These are phyloP conservation scores for Cordyceps pruinosa DNA, from an alignment of 2,329 filamentous ascomycete genomes.

Conservation along the genomic window DNA sequence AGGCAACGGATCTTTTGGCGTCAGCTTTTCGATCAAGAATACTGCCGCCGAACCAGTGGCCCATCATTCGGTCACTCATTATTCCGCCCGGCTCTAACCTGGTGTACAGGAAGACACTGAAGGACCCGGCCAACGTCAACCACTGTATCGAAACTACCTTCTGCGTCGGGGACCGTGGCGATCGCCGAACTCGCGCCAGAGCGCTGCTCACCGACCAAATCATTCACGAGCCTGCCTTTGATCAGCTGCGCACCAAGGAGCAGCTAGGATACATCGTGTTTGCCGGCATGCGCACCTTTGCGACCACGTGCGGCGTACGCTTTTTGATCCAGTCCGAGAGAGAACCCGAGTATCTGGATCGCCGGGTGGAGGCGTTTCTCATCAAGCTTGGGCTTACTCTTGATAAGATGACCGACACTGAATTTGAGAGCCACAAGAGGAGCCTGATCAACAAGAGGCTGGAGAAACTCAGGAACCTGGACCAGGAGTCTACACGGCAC, in stretches of 20 bases:
- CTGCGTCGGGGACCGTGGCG: slow-evolving; percentile 60
- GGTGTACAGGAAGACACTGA: slow-evolving; percentile 71
- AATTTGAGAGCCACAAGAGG: slow-evolving; percentile 87
- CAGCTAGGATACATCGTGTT: slow-evolving; percentile 97
- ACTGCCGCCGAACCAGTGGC: slow-evolving; percentile 73
- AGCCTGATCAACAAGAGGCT: slow-evolving; percentile 80
- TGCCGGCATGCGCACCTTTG: slow-evolving; percentile 63
- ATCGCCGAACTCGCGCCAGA: slow-evolving; percentile 66
- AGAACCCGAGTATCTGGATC: slow-evolving; percentile 74
- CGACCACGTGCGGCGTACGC: slow-evolving; percentile 77
- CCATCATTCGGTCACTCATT: slow-evolving; percentile 67
- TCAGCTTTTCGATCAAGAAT: slow-evolving; percentile 65
- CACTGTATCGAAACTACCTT: slow-evolving; percentile 77
- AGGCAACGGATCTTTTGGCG: slow-evolving; percentile 77
- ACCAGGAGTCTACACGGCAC: slow-evolving; percentile 73
- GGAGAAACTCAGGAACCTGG: slow-evolving; percentile 88
- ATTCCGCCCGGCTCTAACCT: slow-evolving; percentile 76
- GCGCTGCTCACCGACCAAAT: slow-evolving; percentile 81
- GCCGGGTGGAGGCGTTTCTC: slow-evolving; percentile 81
- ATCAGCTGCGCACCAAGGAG: slow-evolving; percentile 92
- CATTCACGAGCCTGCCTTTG: slow-evolving; percentile 86
- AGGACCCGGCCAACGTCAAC: slow-evolving; percentile 84
- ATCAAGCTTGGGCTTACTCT: slow-evolving; percentile 58
- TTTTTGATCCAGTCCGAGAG: slow-evolving; percentile 93
- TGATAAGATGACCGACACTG: slow-evolving; percentile 67